Conservation (phyloP, 495 filamentous ascomycete species). For the Neurospora sp. region DNA sequence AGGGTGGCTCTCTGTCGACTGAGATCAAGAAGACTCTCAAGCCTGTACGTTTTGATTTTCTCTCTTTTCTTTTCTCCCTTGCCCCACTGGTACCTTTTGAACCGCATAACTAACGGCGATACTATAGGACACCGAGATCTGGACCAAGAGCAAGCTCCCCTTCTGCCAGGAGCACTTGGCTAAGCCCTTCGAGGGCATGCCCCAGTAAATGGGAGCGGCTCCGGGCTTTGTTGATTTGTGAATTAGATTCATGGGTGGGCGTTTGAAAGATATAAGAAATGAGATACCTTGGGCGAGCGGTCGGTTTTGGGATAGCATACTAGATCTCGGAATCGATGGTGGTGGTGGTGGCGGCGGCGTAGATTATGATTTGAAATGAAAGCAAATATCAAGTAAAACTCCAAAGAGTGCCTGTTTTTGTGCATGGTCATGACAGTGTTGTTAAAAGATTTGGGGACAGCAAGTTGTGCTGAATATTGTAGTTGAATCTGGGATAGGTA, state of each 20-base stretch:
- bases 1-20: conserved; percentile 51
- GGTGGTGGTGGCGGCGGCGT: neutral
- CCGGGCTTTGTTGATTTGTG: neutral
- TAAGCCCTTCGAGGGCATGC: conserved; percentile 53
- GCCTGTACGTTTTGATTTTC: conserved; percentile 36
- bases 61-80: neutral
- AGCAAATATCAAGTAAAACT: neutral
- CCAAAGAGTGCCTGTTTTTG: neutral
- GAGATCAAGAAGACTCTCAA: conserved; percentile 59
- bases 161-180: conserved; percentile 56
- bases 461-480: no score
- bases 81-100: no score
- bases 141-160: conserved; percentile 56
- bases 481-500: no score
- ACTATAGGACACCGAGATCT: conserved; percentile 55
- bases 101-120: neutral
- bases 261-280: neutral
- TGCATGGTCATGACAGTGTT: no score
- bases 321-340: neutral
- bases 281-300: neutral
- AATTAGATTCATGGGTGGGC: neutral
- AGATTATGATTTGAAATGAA: neutral
- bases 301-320: neutral
- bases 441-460: no score
- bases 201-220: conserved; percentile 30